Evolutionary conservation across 2,329 filamentous ascomycete species (phyloP).

Genomic region (Aspergillus nomiae): DNA sequence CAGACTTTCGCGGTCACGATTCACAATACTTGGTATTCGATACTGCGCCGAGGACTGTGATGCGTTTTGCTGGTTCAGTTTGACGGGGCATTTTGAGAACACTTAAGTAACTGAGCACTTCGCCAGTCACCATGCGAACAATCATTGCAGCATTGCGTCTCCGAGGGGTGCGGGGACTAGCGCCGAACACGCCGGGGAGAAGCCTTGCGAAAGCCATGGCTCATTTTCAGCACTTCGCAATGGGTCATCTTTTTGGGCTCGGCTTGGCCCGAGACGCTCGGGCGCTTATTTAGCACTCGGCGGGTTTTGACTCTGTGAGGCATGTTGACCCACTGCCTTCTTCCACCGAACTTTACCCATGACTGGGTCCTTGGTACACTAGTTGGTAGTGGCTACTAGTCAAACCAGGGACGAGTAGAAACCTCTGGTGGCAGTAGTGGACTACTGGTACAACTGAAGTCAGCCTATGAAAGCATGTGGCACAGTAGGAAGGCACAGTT

Average conservation of each 20-base stretch:
- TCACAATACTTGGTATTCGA: neutral
- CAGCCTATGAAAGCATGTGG: neutral
- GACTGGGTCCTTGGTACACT: neutral
- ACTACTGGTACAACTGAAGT: neutral
- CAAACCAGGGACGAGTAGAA: too few relatives aligned
- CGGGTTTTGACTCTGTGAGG: neutral
- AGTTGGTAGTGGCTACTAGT: too few relatives aligned
- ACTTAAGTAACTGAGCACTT: neutral
- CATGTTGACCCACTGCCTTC: neutral
- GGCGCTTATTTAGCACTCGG: neutral
- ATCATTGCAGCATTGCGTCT: neutral
- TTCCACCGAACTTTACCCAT: neutral
- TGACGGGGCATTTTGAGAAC: neutral
- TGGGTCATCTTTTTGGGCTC: neutral
- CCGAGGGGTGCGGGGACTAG: neutral
- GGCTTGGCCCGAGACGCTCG: neutral
- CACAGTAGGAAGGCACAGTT: too few relatives aligned
- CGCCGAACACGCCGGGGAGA: neutral
- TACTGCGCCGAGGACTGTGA: neutral
- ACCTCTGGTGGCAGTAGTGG: neutral
- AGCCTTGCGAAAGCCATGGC: neutral
- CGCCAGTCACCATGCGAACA: neutral
- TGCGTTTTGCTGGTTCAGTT: neutral
- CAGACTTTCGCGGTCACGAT: neutral
- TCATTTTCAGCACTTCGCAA: neutral